These are phyloP conservation scores for Colletotrichum sp. DNA, from an alignment of 2,329 filamentous ascomycete species.

Conservation along the genomic window DNA sequence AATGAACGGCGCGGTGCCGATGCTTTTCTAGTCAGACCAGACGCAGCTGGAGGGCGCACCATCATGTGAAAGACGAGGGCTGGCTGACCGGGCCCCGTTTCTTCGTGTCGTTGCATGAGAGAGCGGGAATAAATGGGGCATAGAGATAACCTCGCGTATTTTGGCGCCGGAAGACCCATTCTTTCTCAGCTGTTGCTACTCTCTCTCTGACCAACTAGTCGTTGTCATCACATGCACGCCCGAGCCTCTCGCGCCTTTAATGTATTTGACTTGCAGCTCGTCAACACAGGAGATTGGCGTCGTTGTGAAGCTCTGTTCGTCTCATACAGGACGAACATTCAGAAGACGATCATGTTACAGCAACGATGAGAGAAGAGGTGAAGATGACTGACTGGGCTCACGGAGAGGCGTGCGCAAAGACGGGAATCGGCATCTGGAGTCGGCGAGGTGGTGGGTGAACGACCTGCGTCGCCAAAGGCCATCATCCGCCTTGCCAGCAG, in stretches of 20 bases:
- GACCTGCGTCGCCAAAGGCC: slow-evolving; percentile 7
- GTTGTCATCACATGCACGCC: not conserved
- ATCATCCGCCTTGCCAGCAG: not conserved
- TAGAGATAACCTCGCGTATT: not conserved
- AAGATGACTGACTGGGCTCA: not conserved
- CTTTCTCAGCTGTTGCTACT: not conserved
- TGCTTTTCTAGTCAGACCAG: not conserved
- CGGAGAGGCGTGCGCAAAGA: slow-evolving; percentile 7
- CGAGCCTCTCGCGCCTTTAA: not conserved
- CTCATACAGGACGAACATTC: not conserved
- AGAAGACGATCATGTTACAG: too few relatives aligned
- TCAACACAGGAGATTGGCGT: not conserved
- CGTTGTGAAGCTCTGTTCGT: not conserved
- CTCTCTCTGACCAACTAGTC: not conserved
- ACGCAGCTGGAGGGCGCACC: not conserved
- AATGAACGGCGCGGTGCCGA: not conserved
- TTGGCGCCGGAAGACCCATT: not conserved
- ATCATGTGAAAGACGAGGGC: not conserved
- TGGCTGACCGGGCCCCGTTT: not conserved
- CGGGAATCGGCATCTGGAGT: slow-evolving; percentile 8
- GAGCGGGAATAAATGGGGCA: not conserved
- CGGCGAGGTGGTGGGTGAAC: not conserved
- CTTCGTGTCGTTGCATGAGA: not conserved
- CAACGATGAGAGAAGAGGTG: not conserved
- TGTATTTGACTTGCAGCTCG: not conserved